A percentile compares a stretch with the other conserved stretches of the same genome.
phyloP scores from a whole-genome alignment of 495 filamentous ascomycete species.

The Gamarada debralockiae region DNA sequence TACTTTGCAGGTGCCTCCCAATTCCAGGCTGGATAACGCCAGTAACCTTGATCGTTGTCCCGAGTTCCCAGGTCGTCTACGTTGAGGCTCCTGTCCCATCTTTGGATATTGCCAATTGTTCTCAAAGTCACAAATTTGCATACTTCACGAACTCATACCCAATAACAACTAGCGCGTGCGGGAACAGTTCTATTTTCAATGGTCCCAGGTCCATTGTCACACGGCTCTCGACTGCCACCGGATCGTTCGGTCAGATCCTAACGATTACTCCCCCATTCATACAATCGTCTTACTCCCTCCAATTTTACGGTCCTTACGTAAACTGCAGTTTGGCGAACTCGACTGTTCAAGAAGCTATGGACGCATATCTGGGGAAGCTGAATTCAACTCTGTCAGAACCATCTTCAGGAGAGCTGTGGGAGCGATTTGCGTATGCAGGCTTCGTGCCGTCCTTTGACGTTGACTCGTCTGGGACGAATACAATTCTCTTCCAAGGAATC shows the following conservation, averaged over 20 bases:
- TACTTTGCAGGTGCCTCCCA: conserved; percentile 17
- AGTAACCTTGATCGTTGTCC: conserved; percentile 14
- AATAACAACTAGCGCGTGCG: not conserved
- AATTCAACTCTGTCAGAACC: no score
- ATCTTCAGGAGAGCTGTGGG: no score
- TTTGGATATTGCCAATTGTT: conserved; percentile 1
- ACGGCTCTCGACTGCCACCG: conserved; percentile 15
- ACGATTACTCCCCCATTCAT: conserved; percentile 10
- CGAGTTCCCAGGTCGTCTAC: not conserved
- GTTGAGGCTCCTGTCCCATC: not conserved
- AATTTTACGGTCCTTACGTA: conserved; percentile 18
- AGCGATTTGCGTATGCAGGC: no score
- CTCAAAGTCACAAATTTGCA: not conserved
- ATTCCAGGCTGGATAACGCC: conserved; percentile 19
- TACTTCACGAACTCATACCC: not conserved
- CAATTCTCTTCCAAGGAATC: no score
- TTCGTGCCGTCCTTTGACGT: no score
- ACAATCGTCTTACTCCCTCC: conserved; percentile 13
- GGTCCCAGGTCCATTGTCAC: conserved; percentile 21
- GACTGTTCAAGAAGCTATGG: not conserved
- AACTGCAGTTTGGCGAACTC: conserved; percentile 12
- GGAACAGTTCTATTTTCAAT: conserved; percentile 6
- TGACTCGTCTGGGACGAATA: no score
- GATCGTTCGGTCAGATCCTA: conserved; percentile 16
- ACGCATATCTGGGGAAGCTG: no score